These are phyloP conservation scores for Zhuliangozyma parablackwelliae DNA, from an alignment of 1,139 yeast genomes.

Conservation along the genomic window DNA sequence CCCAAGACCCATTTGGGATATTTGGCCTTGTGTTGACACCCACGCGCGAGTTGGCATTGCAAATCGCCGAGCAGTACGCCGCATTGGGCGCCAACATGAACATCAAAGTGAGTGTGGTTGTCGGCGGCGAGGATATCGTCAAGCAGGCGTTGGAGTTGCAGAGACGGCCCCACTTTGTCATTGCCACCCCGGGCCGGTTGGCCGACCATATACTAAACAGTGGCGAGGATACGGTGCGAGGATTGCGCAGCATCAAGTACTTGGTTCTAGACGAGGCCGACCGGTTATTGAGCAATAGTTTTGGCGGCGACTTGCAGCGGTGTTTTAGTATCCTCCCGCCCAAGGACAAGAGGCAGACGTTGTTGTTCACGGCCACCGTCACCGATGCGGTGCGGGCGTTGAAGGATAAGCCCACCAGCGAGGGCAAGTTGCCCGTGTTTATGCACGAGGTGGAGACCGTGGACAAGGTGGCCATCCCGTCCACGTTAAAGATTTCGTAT, in stretches of 20 bases:
- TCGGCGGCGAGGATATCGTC: conserved; percentile 93
- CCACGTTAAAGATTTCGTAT: conserved; percentile 56
- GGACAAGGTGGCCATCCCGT: conserved; percentile 74
- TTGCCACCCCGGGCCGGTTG: conserved; percentile 95
- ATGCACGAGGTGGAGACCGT: conserved; percentile 76
- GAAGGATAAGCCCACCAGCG: conserved; percentile 60
- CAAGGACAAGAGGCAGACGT: conserved; percentile 72
- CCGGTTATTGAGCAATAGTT: conserved; percentile 76
- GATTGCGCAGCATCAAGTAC: conserved; percentile 70
- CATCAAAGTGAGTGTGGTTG: conserved; percentile 72
- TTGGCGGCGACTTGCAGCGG: conserved; percentile 69
- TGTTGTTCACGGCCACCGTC: conserved; percentile 91
- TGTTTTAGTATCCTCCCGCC: conserved; percentile 73
- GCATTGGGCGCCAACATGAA: conserved; percentile 91
- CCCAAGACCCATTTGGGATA: conserved; percentile 90
- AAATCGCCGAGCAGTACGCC: conserved; percentile 92
- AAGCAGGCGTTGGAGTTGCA: conserved; percentile 80
- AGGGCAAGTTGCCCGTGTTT: conserved; percentile 64
- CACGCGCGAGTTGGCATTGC: conserved; percentile 91
- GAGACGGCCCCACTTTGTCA: conserved; percentile 84
- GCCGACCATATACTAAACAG: conserved; percentile 89
- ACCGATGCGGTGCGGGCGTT: conserved; percentile 87
- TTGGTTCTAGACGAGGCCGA: conserved; percentile 96
- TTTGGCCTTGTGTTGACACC: conserved; percentile 90
- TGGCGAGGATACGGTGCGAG: conserved; percentile 84